Evolutionary conservation across 1,284 basidiomycete species (phyloP).

Genomic region (Microbotryum violaceum): DNA sequence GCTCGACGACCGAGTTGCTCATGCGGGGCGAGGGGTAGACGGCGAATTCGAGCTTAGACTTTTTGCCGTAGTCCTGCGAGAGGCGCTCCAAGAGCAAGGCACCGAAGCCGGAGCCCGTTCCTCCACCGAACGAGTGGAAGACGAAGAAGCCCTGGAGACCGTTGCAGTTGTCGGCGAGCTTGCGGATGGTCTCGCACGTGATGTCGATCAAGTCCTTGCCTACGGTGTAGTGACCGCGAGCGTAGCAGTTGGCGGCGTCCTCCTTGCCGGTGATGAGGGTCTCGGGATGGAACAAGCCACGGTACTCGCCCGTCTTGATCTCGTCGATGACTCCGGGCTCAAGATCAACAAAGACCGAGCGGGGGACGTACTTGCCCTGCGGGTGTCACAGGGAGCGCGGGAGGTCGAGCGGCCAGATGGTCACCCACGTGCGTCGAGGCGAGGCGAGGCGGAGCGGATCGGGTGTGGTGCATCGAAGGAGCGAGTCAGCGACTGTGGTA

Average conservation of each 20-base stretch:
- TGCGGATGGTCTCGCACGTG: slow-evolving; percentile 92
- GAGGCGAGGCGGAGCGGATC: background rate
- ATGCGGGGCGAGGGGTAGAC: slow-evolving; percentile 55
- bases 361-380: slow-evolving; percentile 86
- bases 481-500: slow-evolving; percentile 31
- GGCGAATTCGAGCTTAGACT: slow-evolving; percentile 98
- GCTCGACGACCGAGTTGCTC: slow-evolving; percentile 87
- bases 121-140: slow-evolving; percentile 67
- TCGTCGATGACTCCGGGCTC: slow-evolving; percentile 88
- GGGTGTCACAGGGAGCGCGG: background rate
- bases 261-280: slow-evolving; percentile 98
- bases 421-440: background rate
- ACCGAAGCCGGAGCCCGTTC: slow-evolving; percentile 98
- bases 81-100: slow-evolving; percentile 92
- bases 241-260: slow-evolving; percentile 99
- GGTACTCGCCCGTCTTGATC: slow-evolving; percentile 89
- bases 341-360: slow-evolving; percentile 74
- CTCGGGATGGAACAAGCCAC: slow-evolving; percentile 96
- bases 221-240: slow-evolving; percentile 66
- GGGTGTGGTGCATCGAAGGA: background rate
- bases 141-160: slow-evolving; percentile 46
- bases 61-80: slow-evolving; percentile 97
- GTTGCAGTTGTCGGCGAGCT: slow-evolving; percentile 88
- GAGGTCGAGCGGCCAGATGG: background rate
- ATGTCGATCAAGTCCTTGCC: slow-evolving; percentile 52